Percentiles rank a stretch among this genome's conserved stretches.
Conservation (phyloP, 2,329 filamentous ascomycete genomes). For the Diaporthe helianthi region DNA sequence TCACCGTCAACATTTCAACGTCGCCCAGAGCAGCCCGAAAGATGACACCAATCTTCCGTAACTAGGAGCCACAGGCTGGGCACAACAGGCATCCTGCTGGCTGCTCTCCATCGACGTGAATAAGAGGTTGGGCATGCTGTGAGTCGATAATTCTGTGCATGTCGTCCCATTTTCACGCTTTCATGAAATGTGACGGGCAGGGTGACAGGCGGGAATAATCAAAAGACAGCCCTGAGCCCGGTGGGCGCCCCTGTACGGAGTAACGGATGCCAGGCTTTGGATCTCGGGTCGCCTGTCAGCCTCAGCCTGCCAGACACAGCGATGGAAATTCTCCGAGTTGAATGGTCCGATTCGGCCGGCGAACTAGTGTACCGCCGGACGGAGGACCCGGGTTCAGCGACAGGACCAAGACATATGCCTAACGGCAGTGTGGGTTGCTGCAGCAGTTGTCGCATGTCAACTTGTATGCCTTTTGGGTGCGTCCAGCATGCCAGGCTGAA, state of each 20-base stretch:
- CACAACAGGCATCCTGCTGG: neutral
- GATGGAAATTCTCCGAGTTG: slow-evolving; percentile 22
- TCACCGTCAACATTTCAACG: neutral
- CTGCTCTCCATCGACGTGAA: neutral
- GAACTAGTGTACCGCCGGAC: slow-evolving; percentile 18
- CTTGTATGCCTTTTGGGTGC: neutral
- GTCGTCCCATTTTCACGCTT: slow-evolving; percentile 2
- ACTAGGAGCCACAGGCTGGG: neutral
- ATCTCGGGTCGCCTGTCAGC: slow-evolving; percentile 18
- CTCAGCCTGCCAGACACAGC: neutral
- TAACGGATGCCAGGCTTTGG: no score
- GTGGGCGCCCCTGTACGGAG: neutral
- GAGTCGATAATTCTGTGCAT: slow-evolving; percentile 23
- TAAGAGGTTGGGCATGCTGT: neutral
- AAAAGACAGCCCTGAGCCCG: neutral
- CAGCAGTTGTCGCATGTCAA: slow-evolving; percentile 2
- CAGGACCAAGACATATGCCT: neutral
- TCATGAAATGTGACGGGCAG: slow-evolving; percentile 13
- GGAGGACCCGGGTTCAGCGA: neutral
- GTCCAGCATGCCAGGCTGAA: neutral
- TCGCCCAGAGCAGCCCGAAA: neutral
- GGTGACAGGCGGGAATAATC: slow-evolving; percentile 11
- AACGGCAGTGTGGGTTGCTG: slow-evolving; percentile 8
- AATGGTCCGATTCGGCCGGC: neutral
- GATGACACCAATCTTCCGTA: neutral